These are phyloP conservation scores for Eucalyptus curtisii DNA, from an alignment of 345 rosid species.

Conservation along the genomic window DNA sequence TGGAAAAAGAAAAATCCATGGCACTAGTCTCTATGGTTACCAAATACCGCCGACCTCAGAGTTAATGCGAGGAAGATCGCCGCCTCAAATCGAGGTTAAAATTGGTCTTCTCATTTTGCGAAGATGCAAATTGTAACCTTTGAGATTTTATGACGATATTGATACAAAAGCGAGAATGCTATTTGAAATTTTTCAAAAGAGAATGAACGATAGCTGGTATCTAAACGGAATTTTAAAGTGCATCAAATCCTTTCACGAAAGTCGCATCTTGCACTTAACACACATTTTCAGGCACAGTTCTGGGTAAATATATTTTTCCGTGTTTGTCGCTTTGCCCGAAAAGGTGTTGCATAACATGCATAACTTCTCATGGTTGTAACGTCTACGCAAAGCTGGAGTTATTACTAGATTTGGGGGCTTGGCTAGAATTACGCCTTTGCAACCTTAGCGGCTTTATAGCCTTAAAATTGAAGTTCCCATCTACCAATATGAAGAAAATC, in stretches of 20 bases:
- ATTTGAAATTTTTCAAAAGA: background rate
- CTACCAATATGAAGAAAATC: background rate
- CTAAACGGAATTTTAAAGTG: background rate
- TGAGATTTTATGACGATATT: background rate
- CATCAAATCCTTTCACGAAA: background rate
- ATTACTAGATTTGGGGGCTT: background rate
- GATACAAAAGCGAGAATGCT: background rate
- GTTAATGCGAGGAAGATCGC: background rate
- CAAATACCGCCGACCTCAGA: background rate
- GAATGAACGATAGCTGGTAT: background rate
- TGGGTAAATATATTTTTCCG: background rate
- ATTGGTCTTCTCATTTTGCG: background rate
- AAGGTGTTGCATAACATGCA: background rate
- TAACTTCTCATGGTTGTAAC: background rate
- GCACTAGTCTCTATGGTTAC: background rate
- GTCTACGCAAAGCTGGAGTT: background rate
- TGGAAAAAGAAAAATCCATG: background rate
- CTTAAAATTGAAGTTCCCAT: background rate
- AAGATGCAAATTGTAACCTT: background rate
- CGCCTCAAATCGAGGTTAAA: background rate
- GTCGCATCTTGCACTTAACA: background rate
- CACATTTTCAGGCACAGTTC: background rate
- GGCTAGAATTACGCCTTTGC: background rate
- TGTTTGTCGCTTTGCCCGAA: background rate
- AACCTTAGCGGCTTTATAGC: background rate